A percentile compares a stretch with the other conserved stretches of the same genome.
These are phyloP conservation scores for Mortierella alpina DNA, from an alignment of 192 early-diverging fungal genomes.

Conservation along the genomic window DNA sequence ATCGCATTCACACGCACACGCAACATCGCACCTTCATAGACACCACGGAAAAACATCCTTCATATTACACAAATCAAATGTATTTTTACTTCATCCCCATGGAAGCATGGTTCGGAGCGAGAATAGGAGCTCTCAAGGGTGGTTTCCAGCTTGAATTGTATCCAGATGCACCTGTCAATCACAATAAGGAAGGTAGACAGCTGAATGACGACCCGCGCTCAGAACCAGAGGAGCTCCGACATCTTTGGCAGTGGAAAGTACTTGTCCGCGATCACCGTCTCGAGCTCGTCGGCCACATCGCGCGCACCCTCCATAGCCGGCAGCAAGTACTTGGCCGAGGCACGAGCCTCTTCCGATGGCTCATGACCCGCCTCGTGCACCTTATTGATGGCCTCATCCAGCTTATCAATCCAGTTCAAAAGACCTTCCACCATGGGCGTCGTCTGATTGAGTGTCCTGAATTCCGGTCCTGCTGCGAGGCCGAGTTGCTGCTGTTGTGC, in stretches of 20 bases:
- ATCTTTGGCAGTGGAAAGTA: constrained; percentile 97
- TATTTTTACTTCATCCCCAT: not conserved
- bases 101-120: too few species aligned
- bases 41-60: not conserved
- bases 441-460: constrained; percentile 70
- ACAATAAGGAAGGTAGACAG: not conserved
- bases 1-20: too few species aligned
- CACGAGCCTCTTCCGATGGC: constrained; percentile 67
- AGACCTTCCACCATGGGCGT: constrained; percentile 68
- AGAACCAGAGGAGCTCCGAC: constrained; percentile 80
- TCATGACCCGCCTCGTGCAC: constrained; percentile 63
- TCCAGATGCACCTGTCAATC: not conserved
- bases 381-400: constrained; percentile 65
- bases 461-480: constrained; percentile 72
- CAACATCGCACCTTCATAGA: not conserved
- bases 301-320: constrained; percentile 81
- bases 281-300: constrained; percentile 75
- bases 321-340: constrained; percentile 67
- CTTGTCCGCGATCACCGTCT: constrained; percentile 87
- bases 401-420: constrained; percentile 62
- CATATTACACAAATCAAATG: not conserved
- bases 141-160: not conserved
- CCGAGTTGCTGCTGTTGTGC: constrained; percentile 69
- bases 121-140: too few species aligned
- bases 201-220: not conserved